Base-by-base conservation (phyloP, 805 yeast genomes). In the Kodamaea fukazawae region DNA sequence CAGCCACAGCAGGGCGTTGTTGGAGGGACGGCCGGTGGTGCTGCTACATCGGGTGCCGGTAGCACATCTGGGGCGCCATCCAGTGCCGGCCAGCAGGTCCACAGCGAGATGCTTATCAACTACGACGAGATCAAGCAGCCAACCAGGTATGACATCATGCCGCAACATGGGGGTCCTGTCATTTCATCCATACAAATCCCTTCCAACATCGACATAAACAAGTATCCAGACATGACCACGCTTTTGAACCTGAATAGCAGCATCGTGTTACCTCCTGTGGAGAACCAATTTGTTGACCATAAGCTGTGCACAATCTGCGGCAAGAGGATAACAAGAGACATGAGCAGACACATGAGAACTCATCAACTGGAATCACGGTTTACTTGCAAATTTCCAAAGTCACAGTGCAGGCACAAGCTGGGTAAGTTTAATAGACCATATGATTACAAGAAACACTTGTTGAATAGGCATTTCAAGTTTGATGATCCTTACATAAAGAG, bases 351-450 rank as follows among this genome's bases (percentile, higher is more conserved):
- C 54, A 60, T 77, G 65, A 58, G 86, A 44, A 81, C 80, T 1
- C 86, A 81, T 57, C 79, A 78, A 50, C 58, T 64, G 8, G 74
- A 70, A 12, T 69, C 82, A 5, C 60, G 85, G 27, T 81, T 81
- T 54, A 67, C 58, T 26, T 81, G 87, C 54, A 67, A 75, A 12
- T 80, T 70, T 49, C 85, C 85, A 7, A 63, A 71, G 35, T 61
- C 61, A n/a, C 58, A 60, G 32, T 81, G 86, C 52, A 59, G 70
- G 3, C 86, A 80, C 54, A 78, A 73, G 50, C 68, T 79, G 10
- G 81, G 84, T 20, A 75, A 67, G 50, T 81, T 81, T 62, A 81
- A 81, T 58, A 63, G 87, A 35, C 83, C 83, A 4, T 81, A 81
- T 54, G 87, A 81, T 54, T 79, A 66, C 64, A 81, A 81, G 52